Evolutionary conservation across 2,329 filamentous ascomycete species (phyloP).

Genomic region (Annulohypoxylon truncatum): DNA sequence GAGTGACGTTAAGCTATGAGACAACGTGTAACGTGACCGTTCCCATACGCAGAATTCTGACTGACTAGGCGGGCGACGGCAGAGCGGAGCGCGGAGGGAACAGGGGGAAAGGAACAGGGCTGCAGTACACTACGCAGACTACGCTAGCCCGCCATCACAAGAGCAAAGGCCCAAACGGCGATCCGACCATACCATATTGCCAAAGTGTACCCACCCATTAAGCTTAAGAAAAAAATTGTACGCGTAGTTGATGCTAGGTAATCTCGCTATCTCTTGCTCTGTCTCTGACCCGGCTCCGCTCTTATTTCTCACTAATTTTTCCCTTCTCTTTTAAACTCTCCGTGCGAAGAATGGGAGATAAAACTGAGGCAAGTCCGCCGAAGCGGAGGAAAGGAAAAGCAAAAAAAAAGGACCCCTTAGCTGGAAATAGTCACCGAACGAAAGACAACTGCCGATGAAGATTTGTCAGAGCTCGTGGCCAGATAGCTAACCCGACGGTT

Average conservation of each 20-base stretch:
- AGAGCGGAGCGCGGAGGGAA: slow-evolving; percentile 10
- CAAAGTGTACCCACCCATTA: slow-evolving; percentile 24
- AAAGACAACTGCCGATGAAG: slow-evolving; percentile 30
- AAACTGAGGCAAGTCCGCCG: not conserved
- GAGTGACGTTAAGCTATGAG: slow-evolving; percentile 19
- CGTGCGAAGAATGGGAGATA: not conserved
- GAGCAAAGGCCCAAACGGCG: slow-evolving; percentile 19
- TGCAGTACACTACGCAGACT: slow-evolving; percentile 31
- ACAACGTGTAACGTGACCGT: slow-evolving; percentile 30
- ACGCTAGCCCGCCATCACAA: not conserved
- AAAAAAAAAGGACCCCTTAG: not conserved
- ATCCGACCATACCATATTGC: slow-evolving; percentile 19
- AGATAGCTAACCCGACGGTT: slow-evolving; percentile 30
- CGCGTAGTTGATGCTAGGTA: not conserved
- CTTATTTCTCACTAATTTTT: not conserved
- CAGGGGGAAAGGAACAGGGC: slow-evolving; percentile 14
- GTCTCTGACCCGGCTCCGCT: slow-evolving; percentile 1
- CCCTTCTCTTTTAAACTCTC: not conserved
- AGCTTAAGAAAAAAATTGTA: slow-evolving; percentile 20
- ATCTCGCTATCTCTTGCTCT: slow-evolving; percentile 13
- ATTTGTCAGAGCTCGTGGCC: slow-evolving; percentile 27
- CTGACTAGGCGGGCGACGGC: slow-evolving; percentile 19
- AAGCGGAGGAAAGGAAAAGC: not conserved
- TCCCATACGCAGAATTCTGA: slow-evolving; percentile 11
- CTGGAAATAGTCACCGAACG: slow-evolving; percentile 5